A percentile compares a stretch with the other conserved stretches of the same genome.
phyloP scores from a whole-genome alignment of 2,329 filamentous ascomycete genomes.

The Apiospora sp. region DNA sequence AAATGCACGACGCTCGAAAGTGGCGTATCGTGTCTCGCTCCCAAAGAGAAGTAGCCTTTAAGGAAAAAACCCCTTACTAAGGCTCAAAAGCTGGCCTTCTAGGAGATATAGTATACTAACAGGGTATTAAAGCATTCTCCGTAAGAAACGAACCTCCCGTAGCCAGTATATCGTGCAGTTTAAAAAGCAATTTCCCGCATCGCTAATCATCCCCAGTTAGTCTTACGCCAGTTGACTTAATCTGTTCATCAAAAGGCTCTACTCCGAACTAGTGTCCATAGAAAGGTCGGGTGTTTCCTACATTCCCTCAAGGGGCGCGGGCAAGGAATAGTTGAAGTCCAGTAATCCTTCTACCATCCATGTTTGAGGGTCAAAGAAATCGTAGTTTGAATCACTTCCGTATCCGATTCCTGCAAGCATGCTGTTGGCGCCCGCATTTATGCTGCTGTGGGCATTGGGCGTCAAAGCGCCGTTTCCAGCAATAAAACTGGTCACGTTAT shows the following conservation, averaged over 20 bases:
- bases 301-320: conserved; percentile 61
- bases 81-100: background rate
- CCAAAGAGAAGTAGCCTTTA: background rate
- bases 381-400: conserved; percentile 72
- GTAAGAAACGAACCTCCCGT: background rate
- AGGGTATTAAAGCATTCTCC: conserved; percentile 21
- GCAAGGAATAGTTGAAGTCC: conserved; percentile 76
- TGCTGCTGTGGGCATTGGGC: conserved; percentile 54
- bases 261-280: background rate
- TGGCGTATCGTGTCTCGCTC: background rate
- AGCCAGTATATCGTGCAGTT: conserved; percentile 9
- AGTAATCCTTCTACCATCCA: conserved; percentile 92
- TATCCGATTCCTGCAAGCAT: conserved; percentile 64
- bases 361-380: conserved; percentile 91
- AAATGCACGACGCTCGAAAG: background rate
- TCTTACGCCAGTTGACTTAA: background rate
- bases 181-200: conserved; percentile 24
- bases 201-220: conserved; percentile 2
- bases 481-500: conserved; percentile 56
- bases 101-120: conserved; percentile 21
- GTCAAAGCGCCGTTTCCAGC: conserved; percentile 61
- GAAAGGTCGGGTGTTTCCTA: conserved; percentile 37
- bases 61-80: conserved; percentile 6
- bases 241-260: background rate
- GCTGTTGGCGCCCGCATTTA: conserved; percentile 50